These are phyloP conservation scores for Lasiodiplodia sp. DNA, from an alignment of 2,329 filamentous ascomycete genomes.

Conservation along the genomic window DNA sequence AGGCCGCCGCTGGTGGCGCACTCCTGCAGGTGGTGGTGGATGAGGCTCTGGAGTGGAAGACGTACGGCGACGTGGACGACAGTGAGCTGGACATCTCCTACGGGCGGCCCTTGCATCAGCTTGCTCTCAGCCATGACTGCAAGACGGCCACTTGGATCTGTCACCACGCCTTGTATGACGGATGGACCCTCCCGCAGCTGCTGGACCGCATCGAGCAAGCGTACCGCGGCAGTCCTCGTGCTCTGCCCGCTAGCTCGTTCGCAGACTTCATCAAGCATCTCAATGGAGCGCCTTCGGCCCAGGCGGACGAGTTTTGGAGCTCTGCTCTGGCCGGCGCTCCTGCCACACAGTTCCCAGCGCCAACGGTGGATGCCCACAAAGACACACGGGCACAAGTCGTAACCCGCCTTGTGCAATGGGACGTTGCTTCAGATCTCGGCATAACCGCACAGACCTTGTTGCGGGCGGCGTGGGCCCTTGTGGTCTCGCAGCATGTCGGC, in stretches of 20 bases:
- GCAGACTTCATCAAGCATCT: neutral
- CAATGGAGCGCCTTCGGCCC: neutral
- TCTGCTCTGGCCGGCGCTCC: neutral
- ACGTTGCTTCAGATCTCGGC: neutral
- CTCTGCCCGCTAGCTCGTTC: neutral
- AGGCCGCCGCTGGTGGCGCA: constrained; percentile 41
- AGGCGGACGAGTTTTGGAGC: neutral
- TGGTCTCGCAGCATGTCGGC: constrained; percentile 44
- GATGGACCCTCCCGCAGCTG: neutral
- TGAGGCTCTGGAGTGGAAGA: constrained; percentile 29
- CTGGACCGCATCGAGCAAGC: neutral
- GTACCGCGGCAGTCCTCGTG: neutral
- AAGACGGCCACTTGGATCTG: neutral
- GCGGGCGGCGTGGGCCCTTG: constrained; percentile 50
- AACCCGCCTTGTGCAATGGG: no score
- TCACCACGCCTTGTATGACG: constrained; percentile 30
- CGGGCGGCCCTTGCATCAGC: no score
- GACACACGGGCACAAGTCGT: neutral
- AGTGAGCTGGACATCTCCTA: constrained; percentile 34
- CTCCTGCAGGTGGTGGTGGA: constrained; percentile 42
- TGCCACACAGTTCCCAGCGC: neutral
- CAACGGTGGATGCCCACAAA: no score
- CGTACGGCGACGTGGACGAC: constrained; percentile 4
- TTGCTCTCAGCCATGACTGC: no score
- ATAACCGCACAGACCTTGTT: constrained; percentile 33